phyloP scores from a whole-genome alignment of 2,329 filamentous ascomycete species.

The Cladorrhinum sp. region DNA sequence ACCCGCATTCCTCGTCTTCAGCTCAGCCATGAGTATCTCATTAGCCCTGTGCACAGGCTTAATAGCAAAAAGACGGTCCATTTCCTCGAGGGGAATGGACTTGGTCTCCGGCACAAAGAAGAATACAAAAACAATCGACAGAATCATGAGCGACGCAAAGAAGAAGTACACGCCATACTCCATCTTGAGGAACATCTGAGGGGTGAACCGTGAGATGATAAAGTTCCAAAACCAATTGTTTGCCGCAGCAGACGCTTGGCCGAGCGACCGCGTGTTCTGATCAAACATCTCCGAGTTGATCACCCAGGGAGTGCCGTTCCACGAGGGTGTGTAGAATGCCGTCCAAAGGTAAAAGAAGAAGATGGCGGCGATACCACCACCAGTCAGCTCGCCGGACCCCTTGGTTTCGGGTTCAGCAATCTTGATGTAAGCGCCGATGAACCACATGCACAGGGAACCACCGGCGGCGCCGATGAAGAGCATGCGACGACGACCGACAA shows the following conservation, averaged over 20 bases:
- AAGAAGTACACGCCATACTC: constrained; percentile 67
- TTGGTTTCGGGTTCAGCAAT: constrained; percentile 41
- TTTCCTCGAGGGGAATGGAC: constrained; percentile 60
- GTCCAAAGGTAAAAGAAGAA: constrained; percentile 77
- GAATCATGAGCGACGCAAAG: constrained; percentile 62
- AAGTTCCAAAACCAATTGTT: constrained; percentile 76
- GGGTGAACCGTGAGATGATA: constrained; percentile 64
- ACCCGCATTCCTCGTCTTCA: constrained; percentile 36
- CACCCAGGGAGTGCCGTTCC: constrained; percentile 76
- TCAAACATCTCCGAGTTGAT: constrained; percentile 75
- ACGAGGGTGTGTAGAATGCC: constrained; percentile 67
- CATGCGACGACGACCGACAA: constrained; percentile 51
- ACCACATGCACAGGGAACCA: constrained; percentile 64
- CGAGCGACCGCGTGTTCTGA: constrained; percentile 64
- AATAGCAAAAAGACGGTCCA: constrained; percentile 59
- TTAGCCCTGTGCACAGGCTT: constrained; percentile 47
- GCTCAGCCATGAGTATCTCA: constrained; percentile 42
- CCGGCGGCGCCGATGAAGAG: constrained; percentile 60
- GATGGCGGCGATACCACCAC: constrained; percentile 56
- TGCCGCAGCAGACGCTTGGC: constrained; percentile 67
- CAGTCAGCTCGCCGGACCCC: constrained; percentile 28
- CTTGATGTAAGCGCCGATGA: constrained; percentile 60
- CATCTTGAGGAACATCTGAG: constrained; percentile 59
- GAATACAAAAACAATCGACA: constrained; percentile 57
- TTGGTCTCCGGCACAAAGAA: constrained; percentile 67